Evolutionary conservation across 495 filamentous ascomycete species (phyloP).

Genomic region (Penicillium verhagenii): DNA sequence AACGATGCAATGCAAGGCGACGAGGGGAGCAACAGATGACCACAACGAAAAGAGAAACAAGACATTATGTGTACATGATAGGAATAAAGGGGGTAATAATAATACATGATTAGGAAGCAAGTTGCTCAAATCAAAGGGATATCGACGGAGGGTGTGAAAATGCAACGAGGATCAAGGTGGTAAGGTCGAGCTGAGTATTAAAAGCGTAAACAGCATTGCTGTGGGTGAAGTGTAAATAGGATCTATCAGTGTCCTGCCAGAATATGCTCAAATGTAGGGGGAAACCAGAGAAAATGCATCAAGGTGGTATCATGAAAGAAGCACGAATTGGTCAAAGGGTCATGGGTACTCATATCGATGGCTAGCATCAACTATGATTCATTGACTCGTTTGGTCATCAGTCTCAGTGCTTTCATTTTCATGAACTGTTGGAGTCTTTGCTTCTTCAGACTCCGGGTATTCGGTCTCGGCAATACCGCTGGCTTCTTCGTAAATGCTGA

Average conservation of each 20-base stretch:
- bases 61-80: conserved; percentile 11
- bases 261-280: conserved; percentile 9
- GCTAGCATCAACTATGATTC: neutral
- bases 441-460: neutral
- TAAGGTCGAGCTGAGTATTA: neutral
- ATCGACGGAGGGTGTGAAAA: neutral
- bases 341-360: neutral
- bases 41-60: neutral
- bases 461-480: conserved; percentile 9
- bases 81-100: neutral
- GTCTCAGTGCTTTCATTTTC: conserved; percentile 1
- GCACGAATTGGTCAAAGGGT: neutral
- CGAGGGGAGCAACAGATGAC: neutral
- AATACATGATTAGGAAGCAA: neutral
- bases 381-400: neutral
- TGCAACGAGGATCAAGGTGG: neutral
- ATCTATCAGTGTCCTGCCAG: conserved; percentile 9
- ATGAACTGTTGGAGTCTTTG: neutral
- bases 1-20: neutral
- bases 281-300: conserved; percentile 13
- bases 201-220: conserved; percentile 9
- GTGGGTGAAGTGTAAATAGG: conserved; percentile 3
- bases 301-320: conserved; percentile 5
- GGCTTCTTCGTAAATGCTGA: conserved; percentile 25
- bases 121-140: conserved; percentile 6